Base-by-base conservation (phyloP, 2,329 filamentous ascomycete genomes). In the Ciborinia camelliae region DNA sequence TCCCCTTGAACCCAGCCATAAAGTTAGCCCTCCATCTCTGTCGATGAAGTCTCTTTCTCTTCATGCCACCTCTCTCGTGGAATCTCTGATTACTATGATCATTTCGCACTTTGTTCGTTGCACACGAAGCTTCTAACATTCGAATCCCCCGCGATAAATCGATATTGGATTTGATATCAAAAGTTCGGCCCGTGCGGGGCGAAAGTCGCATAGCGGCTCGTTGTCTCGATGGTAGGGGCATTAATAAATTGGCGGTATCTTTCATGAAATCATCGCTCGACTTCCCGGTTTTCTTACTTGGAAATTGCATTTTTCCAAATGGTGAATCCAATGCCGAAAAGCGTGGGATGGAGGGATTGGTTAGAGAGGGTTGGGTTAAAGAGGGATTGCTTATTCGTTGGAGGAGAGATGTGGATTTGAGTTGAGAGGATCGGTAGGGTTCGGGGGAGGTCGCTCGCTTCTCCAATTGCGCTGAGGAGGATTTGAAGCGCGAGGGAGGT, bases 31-130 rank as follows among this genome's bases (percentile, higher is more conserved):
- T 82, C 88, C 90, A 92, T 67, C 90, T 81, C 80, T 88, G 81
- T 66, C 84, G 87, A 75, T 79, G 81, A 70, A 92, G 77, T 72
- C 91, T 84, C 85, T 95, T 96, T 77, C 88, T 83, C 83, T 90
- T 92, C 72, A 91, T 72, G 2, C 91, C 91, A 0, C 83, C 83
- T 54, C 91, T 80, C 81, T 95, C 91, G 76, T 96, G 89, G 72
- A 86, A 91, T 68, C 81, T 80, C 77, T 95, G 91, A 68, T 71
- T 75, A 26, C 76, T 75, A 62, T 80, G 80, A 71, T 91, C 86
- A 3, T 57, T 65, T 69, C 77, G 80, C 59, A 95, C 78, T 51
- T 77, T 80, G 73, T 94, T 92, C 71, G 77, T 76, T 48, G 73
- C 70, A 69, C 81, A 78, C 61, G 78, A 68, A 15, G 74, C 71